Base-by-base conservation (phyloP, 2,329 filamentous ascomycete species). In the Diaporthe eres region DNA sequence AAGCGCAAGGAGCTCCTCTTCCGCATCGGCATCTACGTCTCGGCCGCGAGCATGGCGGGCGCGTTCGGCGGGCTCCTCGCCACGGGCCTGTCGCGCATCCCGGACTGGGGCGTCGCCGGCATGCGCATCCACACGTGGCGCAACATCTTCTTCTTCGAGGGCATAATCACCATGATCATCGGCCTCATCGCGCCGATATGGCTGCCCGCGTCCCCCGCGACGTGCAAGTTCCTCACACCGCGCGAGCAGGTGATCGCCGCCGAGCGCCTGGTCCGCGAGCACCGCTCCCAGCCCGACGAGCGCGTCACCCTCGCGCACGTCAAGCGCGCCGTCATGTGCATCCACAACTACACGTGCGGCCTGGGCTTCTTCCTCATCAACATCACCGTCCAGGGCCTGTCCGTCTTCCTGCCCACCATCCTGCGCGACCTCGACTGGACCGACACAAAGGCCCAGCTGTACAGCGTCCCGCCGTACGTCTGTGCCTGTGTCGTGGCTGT, bases 51-150 rank as follows among this genome's bases (percentile, higher is more conserved):
- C 1, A 86, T 94, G 4, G 93, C 93, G 0, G 94, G 94, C 3
- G 94, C 92, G 1, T 89, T 91, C 31, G 94, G 94, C 7, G 94
- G 94, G 0, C 85, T 96, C 12, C 85, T 96, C 15, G 94, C 94
- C 0, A 95, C 93, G 76, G 93, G 89, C 1, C 94, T 95, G 76
- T 92, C 92, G 0, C 90, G 92, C 80, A 91, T 96, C 49, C 65
- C 65, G 34, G 79, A 83, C 47, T 92, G 89, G 88, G 90, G 90
- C 0, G 80, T 83, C 9, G 82, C 81, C 0, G 77, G 82, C 2
- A 84, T 84, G 75, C 83, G 79, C 39, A 85, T 91, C 71, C 83
- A 88, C 77, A 88, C 85, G 0, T 90, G 89, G 89, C 85, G 88
- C 76, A 90, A 90, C 81, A 92, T 92, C 78, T 92, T 92, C 84